Conservation (phyloP, 805 yeast species). For the Yarrowia sp. region DNA sequence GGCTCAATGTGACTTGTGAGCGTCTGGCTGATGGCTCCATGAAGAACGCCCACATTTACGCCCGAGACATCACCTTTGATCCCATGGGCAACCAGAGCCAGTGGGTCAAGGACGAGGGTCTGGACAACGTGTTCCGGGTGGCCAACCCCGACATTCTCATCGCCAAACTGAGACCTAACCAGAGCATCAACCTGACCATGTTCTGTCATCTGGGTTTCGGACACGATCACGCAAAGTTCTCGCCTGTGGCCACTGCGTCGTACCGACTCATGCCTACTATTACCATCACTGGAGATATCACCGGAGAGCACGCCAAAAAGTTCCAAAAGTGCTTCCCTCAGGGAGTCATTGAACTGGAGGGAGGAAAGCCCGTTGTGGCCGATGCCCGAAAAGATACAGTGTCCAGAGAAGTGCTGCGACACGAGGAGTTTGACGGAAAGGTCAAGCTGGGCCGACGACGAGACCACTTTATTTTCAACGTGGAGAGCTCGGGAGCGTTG, state of each 20-base stretch:
- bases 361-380: constrained; percentile 69
- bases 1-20: constrained; percentile 78
- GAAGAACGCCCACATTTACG: constrained; percentile 81
- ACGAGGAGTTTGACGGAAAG: constrained; percentile 82
- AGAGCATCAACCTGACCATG: constrained; percentile 85
- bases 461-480: constrained; percentile 90
- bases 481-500: constrained; percentile 96
- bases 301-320: constrained; percentile 70
- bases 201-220: constrained; percentile 93
- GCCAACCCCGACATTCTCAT: constrained; percentile 85
- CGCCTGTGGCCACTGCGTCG: constrained; percentile 96
- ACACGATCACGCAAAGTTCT: constrained; percentile 93
- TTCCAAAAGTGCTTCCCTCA: constrained; percentile 89
- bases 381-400: constrained; percentile 96
- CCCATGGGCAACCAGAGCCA: constrained; percentile 88
- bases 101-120: constrained; percentile 53
- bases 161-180: constrained; percentile 95
- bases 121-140: constrained; percentile 54
- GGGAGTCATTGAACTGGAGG: constrained; percentile 80
- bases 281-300: constrained; percentile 58
- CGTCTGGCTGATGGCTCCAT: constrained; percentile 80
- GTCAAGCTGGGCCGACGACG: constrained; percentile 89
- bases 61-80: constrained; percentile 82
- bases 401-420: constrained; percentile 92
- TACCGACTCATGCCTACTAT: constrained; percentile 89